Evolutionary conservation across 345 rosid species (phyloP).

Genomic region (Hirschfeldia incana): DNA sequence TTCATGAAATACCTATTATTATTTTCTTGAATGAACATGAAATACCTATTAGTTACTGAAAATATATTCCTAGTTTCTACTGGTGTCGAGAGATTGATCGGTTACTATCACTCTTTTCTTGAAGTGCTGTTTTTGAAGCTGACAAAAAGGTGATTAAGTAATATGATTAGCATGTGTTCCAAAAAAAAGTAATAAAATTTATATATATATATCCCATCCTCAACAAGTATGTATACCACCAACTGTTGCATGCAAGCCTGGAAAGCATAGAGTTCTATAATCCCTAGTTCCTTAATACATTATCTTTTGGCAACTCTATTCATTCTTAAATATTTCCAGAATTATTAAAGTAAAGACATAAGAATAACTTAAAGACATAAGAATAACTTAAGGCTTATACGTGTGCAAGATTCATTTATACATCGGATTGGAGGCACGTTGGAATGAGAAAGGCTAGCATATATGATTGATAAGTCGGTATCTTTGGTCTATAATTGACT

Average conservation of each 20-base stretch:
- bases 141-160: not conserved
- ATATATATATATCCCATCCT: not conserved
- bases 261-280: conserved; percentile 2
- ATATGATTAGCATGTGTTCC: not conserved
- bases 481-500: conserved; percentile 4
- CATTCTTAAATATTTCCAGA: not conserved
- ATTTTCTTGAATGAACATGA: too few species aligned
- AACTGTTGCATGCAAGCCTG: conserved; percentile 1
- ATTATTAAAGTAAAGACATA: not conserved
- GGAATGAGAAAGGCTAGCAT: not conserved
- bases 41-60: not conserved
- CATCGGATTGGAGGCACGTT: not conserved
- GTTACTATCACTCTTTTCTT: not conserved
- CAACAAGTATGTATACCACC: not conserved
- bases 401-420: not conserved
- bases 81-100: not conserved
- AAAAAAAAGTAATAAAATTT: not conserved
- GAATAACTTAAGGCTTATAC: not conserved
- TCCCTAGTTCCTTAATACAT: not conserved
- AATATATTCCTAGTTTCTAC: not conserved
- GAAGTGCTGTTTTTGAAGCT: not conserved
- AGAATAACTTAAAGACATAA: not conserved
- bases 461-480: not conserved
- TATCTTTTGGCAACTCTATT: not conserved
- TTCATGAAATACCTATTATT: too few species aligned